These are phyloP conservation scores for Aquilaria malaccensis DNA, from an alignment of 345 rosid species.

Conservation along the genomic window DNA sequence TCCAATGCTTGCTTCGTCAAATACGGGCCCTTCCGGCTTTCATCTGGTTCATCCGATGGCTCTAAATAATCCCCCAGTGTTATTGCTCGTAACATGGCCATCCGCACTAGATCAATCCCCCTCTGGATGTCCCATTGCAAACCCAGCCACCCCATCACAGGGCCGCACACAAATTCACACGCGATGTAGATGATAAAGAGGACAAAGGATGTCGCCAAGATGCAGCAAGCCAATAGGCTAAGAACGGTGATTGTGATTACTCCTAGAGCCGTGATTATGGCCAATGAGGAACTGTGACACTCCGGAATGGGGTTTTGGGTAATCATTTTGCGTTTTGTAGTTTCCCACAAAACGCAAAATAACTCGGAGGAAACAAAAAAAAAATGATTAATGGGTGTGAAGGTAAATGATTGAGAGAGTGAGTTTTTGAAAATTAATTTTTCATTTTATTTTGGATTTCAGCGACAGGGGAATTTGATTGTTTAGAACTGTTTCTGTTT, in stretches of 20 bases:
- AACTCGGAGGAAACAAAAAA: no score
- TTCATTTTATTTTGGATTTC: no score
- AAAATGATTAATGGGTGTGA: no score
- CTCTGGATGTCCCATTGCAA: neutral
- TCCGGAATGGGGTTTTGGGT: no score
- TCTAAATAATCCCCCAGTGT: neutral
- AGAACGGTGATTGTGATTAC: neutral
- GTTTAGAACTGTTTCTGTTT: no score
- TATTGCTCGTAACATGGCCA: neutral
- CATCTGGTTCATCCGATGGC: neutral
- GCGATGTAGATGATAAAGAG: constrained; percentile 4
- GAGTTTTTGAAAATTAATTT: no score
- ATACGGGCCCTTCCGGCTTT: neutral
- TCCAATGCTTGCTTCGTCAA: constrained; percentile 3
- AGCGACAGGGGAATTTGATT: no score
- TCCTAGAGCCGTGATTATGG: neutral
- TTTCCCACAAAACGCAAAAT: no score
- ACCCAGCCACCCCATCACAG: neutral
- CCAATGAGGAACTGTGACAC: no score
- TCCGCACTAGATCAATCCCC: neutral
- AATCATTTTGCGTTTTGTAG: no score
- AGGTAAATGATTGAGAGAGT: no score
- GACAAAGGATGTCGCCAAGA: neutral
- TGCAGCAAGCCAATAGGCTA: constrained; percentile 7
- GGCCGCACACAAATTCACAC: constrained; percentile 4